These are phyloP conservation scores for Lactifluus pinguis DNA, from an alignment of 768 basidiomycete genomes.

Conservation along the genomic window DNA sequence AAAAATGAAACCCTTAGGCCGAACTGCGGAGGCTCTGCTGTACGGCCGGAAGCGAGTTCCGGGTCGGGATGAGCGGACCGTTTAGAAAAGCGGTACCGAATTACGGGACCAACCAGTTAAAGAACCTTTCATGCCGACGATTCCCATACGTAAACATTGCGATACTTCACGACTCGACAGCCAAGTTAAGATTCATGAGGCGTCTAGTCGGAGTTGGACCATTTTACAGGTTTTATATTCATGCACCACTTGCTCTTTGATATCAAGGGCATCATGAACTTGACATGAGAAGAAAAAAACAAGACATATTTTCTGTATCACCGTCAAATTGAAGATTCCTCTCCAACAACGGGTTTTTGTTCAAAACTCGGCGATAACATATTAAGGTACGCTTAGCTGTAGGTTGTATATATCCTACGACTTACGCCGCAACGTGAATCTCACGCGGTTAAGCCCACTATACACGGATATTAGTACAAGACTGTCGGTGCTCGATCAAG, in stretches of 20 bases:
- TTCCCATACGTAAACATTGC: too few relatives aligned
- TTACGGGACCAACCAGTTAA: too few relatives aligned
- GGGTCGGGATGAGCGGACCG: too few relatives aligned
- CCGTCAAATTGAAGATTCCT: background rate
- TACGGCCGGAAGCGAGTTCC: too few relatives aligned
- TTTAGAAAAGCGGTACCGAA: too few relatives aligned
- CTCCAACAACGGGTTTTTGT: background rate
- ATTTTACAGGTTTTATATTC: background rate
- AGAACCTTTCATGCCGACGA: too few relatives aligned
- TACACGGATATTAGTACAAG: slow-evolving; percentile 5
- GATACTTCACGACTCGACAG: background rate
- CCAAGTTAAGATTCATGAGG: background rate
- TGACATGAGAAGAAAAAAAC: too few relatives aligned
- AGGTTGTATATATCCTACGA: background rate
- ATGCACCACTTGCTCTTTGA: too few relatives aligned
- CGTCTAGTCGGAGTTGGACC: background rate
- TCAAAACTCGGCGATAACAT: background rate
- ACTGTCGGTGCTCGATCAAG: background rate
- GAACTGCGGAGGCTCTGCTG: too few relatives aligned
- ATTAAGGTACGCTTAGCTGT: background rate
- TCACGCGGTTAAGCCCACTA: background rate
- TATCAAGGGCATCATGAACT: too few relatives aligned
- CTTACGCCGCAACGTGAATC: background rate
- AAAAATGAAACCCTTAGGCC: too few relatives aligned
- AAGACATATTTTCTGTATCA: background rate